Evolutionary conservation across 129 eudicot genomes (phyloP), one percentile per base, ranked within the genome.

Genomic region (Arctium minus): DNA sequence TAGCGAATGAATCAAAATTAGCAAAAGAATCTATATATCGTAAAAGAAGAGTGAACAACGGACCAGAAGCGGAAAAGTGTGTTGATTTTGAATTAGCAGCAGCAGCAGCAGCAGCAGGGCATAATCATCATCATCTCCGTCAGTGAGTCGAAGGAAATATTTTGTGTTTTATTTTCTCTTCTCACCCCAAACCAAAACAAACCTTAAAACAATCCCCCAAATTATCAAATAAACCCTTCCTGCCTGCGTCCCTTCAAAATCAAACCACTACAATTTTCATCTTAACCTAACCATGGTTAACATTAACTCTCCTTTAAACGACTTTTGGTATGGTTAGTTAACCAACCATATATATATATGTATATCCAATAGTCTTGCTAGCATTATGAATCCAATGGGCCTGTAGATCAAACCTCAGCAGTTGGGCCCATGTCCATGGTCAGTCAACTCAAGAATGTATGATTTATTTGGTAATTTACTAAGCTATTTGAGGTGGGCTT

Each of bases 241-340:
- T 6, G 53, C 2, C 56, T 15, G 27, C 40, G 33, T 30, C 70
- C 39, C 36, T 74, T 74, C 5, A 10, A 74, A 74, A 36, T n/a
- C 30, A 22, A 0, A 56, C 53, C 29, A 53, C 36, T 79, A 17
- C 42, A 10, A 4, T 68, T 85, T 22, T 37, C 67, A 60, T 67
- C 44, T 40, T 82, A 13, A 12, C 65, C 13, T 39, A 79, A 75
- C 81, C 73, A 85, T 80, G 81, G 84, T 79, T 85, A 74, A 32
- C 4, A 33, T 73, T 84, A 12, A 84, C 7, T 50, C 9, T 22
- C 27, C 27, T 22, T 22, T 22, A 22, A 22, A 22, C 0, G 27
- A 22, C 18, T 13, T 3, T 50, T 12, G 4, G 3, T 11, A 50
- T 50, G 62, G 62, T 12, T 50, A 4, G 62, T 50, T 50, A 13